Evolutionary conservation across 495 filamentous ascomycete genomes (phyloP).

Genomic region (Tuber indicum): DNA sequence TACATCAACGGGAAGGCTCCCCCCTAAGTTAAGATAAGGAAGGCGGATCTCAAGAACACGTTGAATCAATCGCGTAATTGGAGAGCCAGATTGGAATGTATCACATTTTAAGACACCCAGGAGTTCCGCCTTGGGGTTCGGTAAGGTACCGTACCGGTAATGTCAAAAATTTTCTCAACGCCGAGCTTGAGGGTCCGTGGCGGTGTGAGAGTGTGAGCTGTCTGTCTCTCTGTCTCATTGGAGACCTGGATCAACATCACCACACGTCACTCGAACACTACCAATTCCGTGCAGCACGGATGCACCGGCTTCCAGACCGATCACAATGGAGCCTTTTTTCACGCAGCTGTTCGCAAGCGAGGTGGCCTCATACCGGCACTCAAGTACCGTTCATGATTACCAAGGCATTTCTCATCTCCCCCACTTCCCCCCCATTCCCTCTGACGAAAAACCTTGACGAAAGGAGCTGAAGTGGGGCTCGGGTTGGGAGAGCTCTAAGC

Average conservation of each 20-base stretch:
- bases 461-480: not conserved
- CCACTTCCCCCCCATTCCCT: too few relatives aligned
- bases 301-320: not conserved
- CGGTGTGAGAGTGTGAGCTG: too few relatives aligned
- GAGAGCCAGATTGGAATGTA: not conserved
- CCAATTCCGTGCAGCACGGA: not conserved
- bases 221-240: not conserved
- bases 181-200: not conserved
- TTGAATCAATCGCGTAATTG: not conserved
- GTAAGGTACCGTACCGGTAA: not conserved
- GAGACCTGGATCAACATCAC: not conserved
- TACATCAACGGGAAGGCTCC: not conserved
- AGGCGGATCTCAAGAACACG: not conserved
- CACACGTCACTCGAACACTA: not conserved
- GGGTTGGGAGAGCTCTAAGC: not conserved
- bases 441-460: too few relatives aligned
- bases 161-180: not conserved
- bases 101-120: not conserved
- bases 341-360: too few relatives aligned
- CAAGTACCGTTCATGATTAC: too few relatives aligned
- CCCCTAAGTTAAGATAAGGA: not conserved
- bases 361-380: too few relatives aligned
- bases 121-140: not conserved
- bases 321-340: not conserved
- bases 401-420: too few relatives aligned